Percentiles rank a stretch among this genome's conserved stretches.
Evolutionary conservation across 192 early-diverging fungal genomes (phyloP).

Genomic region (Phycomyces nitens): DNA sequence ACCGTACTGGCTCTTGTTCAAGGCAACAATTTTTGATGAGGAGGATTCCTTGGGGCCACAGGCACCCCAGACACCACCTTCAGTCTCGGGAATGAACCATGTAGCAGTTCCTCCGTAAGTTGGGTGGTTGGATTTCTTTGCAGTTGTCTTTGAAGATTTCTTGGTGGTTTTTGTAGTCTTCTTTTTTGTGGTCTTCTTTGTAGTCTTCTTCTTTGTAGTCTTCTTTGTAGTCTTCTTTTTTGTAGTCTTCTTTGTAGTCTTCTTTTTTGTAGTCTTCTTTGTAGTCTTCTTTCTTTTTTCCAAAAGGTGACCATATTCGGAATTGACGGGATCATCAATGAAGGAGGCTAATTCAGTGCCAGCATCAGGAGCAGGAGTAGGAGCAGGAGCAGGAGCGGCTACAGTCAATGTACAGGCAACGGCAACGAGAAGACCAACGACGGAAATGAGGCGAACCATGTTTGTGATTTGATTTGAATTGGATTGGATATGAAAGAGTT

Average conservation of each 20-base stretch:
- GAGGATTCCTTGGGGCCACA: constrained; percentile 29
- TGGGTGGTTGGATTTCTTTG: too few species aligned
- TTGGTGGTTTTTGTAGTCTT: neutral
- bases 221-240: too few species aligned
- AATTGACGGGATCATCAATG: neutral
- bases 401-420: constrained; percentile 10
- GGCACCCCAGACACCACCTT: constrained; percentile 30
- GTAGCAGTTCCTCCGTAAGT: constrained; percentile 22
- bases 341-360: neutral
- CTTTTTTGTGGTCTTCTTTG: neutral
- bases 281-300: too few species aligned
- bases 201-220: too few species aligned
- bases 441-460: constrained; percentile 9
- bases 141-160: too few species aligned
- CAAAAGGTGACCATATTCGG: too few species aligned
- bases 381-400: constrained; percentile 9
- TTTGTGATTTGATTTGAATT: neutral
- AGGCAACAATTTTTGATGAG: constrained; percentile 22
- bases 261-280: too few species aligned
- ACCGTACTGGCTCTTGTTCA: constrained; percentile 30
- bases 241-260: too few species aligned
- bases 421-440: neutral
- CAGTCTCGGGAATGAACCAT: constrained; percentile 30
- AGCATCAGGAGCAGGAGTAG: too few species aligned
- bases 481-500: neutral